A percentile compares a stretch with the other conserved stretches of the same genome.
Evolutionary conservation across 1,284 basidiomycete genomes (phyloP).

Genomic region (Athelia psychrophila): DNA sequence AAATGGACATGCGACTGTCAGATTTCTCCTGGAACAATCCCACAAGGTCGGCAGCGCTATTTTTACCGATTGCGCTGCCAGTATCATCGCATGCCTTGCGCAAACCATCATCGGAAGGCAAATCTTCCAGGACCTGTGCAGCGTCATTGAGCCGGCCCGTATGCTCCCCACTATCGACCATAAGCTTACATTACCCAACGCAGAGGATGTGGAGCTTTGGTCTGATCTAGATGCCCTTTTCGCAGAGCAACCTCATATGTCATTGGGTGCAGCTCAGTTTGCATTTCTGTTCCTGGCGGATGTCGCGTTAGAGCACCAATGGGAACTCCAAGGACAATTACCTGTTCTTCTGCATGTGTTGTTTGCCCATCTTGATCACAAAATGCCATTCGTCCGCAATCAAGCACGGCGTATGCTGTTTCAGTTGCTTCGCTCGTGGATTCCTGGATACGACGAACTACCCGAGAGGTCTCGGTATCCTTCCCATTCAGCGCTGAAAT

Average conservation of each 20-base stretch:
- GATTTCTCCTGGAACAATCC: constrained; percentile 87
- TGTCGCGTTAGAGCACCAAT: constrained; percentile 75
- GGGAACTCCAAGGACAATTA: constrained; percentile 71
- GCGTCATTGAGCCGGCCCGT: constrained; percentile 79
- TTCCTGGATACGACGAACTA: constrained; percentile 68
- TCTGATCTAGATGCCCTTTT: constrained; percentile 74
- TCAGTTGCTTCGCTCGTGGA: constrained; percentile 78
- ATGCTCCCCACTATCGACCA: constrained; percentile 80
- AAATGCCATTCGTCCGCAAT: constrained; percentile 64
- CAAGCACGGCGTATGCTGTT: constrained; percentile 76
- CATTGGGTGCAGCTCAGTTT: constrained; percentile 81
- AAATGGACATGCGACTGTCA: constrained; percentile 80
- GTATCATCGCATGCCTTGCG: constrained; percentile 83
- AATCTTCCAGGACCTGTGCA: constrained; percentile 83
- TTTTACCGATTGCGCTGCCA: constrained; percentile 80
- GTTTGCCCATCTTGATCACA: constrained; percentile 83
- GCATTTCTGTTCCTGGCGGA: constrained; percentile 87
- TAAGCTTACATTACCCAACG: constrained; percentile 63
- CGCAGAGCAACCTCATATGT: constrained; percentile 60
- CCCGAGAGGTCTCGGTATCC: constrained; percentile 50
- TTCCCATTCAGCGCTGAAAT: constrained; percentile 45
- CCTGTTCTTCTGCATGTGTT: constrained; percentile 80
- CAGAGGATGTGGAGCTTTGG: constrained; percentile 72
- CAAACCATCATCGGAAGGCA: constrained; percentile 73
- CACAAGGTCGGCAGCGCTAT: constrained; percentile 78